Evolutionary conservation across 139 green algal genomes (phyloP).

Genomic region (Chlamydomonas sp.): DNA sequence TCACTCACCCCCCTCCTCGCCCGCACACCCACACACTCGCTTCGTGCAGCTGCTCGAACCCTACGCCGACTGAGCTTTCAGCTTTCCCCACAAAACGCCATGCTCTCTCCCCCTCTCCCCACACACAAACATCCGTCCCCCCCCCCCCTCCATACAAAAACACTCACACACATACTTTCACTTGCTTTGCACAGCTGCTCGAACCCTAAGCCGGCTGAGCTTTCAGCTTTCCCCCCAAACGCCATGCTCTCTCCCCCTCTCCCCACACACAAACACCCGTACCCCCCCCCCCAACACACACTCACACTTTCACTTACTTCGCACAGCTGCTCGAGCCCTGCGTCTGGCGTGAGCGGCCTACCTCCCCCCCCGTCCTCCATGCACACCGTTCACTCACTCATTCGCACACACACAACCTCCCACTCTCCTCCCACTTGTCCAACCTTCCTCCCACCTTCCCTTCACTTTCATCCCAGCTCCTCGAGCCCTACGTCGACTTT

Average conservation of each 20-base stretch:
- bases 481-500: conserved; percentile 11
- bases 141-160: not conserved
- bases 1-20: no score
- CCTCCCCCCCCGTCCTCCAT: not conserved
- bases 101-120: not conserved
- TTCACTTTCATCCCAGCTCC: not conserved
- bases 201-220: no score
- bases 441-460: not conserved
- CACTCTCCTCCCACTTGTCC: not conserved
- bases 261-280: not conserved
- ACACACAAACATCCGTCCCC: not conserved
- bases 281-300: not conserved
- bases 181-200: not conserved
- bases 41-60: no score
- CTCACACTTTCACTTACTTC: not conserved
- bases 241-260: not conserved
- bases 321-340: not conserved
- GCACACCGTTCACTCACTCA: not conserved
- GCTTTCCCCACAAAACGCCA: no score
- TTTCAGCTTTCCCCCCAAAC: no score
- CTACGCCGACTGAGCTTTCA: no score
- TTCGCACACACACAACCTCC: not conserved
- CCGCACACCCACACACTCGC: no score
- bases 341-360: no score
- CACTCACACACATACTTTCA: not conserved